Conservation (phyloP, 306 rosid species). For the Cercis canadensis region DNA sequence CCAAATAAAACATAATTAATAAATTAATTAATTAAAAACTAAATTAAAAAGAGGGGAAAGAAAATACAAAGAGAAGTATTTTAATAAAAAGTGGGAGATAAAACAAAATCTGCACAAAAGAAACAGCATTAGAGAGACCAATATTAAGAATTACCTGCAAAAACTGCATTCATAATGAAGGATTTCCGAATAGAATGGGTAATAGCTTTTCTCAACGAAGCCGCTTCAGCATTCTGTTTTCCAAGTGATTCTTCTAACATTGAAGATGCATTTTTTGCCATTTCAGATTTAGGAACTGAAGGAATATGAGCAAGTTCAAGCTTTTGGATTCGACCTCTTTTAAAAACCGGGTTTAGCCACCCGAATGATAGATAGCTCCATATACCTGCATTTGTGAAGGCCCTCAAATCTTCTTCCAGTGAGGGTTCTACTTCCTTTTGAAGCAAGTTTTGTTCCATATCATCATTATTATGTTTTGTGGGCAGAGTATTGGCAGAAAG, state of each 20-base stretch:
- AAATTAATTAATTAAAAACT: no score
- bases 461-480: constrained; percentile 33
- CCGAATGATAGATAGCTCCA: constrained; percentile 61
- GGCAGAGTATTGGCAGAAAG: constrained; percentile 54
- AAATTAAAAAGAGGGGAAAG: no score
- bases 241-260: constrained; percentile 49
- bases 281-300: constrained; percentile 54
- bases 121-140: no score
- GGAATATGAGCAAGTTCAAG: constrained; percentile 57
- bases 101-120: no score
- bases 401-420: neutral
- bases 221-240: constrained; percentile 43
- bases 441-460: constrained; percentile 42
- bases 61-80: no score
- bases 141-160: neutral
- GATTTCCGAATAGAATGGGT: constrained; percentile 41
- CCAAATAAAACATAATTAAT: no score
- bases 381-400: constrained; percentile 46
- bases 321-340: constrained; percentile 46
- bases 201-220: constrained; percentile 50
- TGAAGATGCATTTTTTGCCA: constrained; percentile 45
- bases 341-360: constrained; percentile 63
- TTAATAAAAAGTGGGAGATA: no score
- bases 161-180: constrained; percentile 45
- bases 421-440: constrained; percentile 34